Conservation (phyloP, 257 asterid species). For the Marsdenia floribunda region DNA sequence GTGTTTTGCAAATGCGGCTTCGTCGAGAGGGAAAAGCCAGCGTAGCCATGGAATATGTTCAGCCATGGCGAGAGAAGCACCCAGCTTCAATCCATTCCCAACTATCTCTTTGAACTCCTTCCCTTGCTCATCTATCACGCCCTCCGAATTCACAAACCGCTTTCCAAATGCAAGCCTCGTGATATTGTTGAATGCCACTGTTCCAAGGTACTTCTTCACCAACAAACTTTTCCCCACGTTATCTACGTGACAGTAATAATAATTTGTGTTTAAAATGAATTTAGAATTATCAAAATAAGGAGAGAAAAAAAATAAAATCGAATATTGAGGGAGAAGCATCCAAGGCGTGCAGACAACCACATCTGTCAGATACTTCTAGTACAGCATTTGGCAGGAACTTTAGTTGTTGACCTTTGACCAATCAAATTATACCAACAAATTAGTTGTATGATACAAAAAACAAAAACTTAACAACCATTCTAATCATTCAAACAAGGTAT, state of each 20-base stretch:
- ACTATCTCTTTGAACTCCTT: constrained; percentile 63
- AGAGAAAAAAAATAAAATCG: too few species aligned
- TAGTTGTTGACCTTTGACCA: neutral
- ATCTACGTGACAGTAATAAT: constrained; percentile 25
- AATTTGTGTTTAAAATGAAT: too few species aligned
- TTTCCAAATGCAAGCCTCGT: constrained; percentile 78
- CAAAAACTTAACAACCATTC: too few species aligned
- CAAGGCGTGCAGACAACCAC: too few species aligned
- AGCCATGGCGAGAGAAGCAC: constrained; percentile 46
- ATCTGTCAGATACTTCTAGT: too few species aligned
- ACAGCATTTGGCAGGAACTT: too few species aligned
- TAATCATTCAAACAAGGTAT: too few species aligned
- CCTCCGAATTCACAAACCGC: constrained; percentile 55
- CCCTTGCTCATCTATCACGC: constrained; percentile 59
- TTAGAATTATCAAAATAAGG: too few species aligned
- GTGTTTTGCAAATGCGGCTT: constrained; percentile 42
- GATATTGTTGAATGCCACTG: constrained; percentile 78
- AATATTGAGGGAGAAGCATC: too few species aligned
- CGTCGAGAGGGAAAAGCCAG: constrained; percentile 48
- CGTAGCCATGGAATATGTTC: constrained; percentile 60
- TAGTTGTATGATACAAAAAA: too few species aligned
- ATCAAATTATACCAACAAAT: neutral
- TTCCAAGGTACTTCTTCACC: constrained; percentile 55
- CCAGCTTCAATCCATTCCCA: constrained; percentile 40
- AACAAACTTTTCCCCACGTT: constrained; percentile 48